Evolutionary conservation across 768 basidiomycete species (phyloP), one percentile per base, ranked within the genome.

Genomic region (Tricholoma flavovirens): DNA sequence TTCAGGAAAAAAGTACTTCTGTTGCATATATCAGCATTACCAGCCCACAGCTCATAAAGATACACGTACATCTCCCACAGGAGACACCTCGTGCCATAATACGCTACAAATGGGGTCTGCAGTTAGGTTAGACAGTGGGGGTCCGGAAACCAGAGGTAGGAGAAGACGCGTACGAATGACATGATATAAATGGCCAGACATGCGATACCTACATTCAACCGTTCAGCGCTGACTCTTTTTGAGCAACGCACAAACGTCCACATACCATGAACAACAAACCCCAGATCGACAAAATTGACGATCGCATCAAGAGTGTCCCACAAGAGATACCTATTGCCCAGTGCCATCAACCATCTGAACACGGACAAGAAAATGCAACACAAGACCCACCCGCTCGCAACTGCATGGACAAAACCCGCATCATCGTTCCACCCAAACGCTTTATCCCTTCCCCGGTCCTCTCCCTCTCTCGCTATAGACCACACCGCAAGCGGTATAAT

Each of bases 1-100:
- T 96, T 89, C 59, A 96, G 75, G 71, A 95, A 93, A 56, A 93
- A 81, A 0, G 93, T 95, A 73, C 86, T 88, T 72, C 84, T 86
- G 57, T 15, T 43, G 32, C 33, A 0, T 40, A 14, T 50, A 29
- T 46, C 8, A 15, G 19, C n/a, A 29, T 10, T 15, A 43, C 15
- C 42, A 46, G 5, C 17, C 62, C 32, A 62, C 56, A 35, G 54
- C 29, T 30, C 15, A 5, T 42, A 42, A 15, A 22, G 35, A n/a
- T 9, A 43, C 35, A 72, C 82, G 52, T 69, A 87, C 77, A 83
- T 74, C 71, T 93, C 93, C 92, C 91, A 93, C 10, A 93, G 73
- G 29, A 95, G 72, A 71, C 88, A 94, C 14, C 89, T 78, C 2
- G 83, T 75, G 12, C 79, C 88, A 62, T 85, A 93, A 68, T 92